Evolutionary conservation across 345 rosid genomes (phyloP), one percentile per base, ranked within the genome.

Genomic region (Acer campestre): DNA sequence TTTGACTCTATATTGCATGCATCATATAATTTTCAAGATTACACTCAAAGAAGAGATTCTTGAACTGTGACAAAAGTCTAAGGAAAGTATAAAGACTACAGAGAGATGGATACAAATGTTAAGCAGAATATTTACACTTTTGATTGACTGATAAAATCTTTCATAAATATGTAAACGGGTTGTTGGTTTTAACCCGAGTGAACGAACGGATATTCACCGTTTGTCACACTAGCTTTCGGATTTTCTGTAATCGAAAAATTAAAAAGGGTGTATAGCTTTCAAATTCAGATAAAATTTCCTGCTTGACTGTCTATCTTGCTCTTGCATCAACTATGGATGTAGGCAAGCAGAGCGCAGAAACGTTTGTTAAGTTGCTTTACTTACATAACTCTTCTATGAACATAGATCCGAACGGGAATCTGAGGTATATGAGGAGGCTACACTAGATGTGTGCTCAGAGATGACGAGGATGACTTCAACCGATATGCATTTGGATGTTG

Each of bases 401-500:
- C 62, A 63, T 49, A 2, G 16, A 76, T 18, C 40, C 27, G 53
- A 42, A 56, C 42, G 22, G 63, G 49, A 25, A 44, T 66, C 22
- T 22, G 17, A 10, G 17, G 63, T 25, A 40, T 72, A 61, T 16
- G 44, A 58, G 74, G 65, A 75, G 73, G 71, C 77, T 78, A 83
- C 1, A 67, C 71, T 8, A 29, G 74, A 13, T 48, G 74, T 44
- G 51, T 14, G 74, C 70, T 40, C 0, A 53, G 58, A 63, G 77
- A 77, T 4, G 75, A 67, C 4, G n/a, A 0, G 44, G 63, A 22
- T 55, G 77, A n/a, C 51, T 66, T 82, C 76, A 74, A 71, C 75
- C 78, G 75, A 17, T 71, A 77, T 42, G 83, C 73, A 73, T 82
- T 77, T 5, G 98, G 98, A 77, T 94, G 94, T 89, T 94, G 92